Base-by-base conservation (phyloP, 1,284 basidiomycete species). In the Inonotus obliquus region DNA sequence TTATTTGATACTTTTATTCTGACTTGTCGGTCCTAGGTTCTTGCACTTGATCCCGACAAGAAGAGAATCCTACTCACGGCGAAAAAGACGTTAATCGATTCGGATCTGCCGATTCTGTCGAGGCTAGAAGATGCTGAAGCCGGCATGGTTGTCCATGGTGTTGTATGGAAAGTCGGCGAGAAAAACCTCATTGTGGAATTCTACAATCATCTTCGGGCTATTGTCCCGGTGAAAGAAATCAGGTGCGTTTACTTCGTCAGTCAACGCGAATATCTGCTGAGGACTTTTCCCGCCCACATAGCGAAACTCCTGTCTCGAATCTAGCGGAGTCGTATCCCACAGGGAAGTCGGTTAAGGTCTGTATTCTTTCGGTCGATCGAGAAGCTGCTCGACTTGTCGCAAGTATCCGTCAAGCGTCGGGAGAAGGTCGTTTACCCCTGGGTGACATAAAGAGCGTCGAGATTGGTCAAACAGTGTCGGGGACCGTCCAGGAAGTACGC, bases 41-140 rank as follows among this genome's bases (percentile, higher is more conserved):
- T 97, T 35, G 82, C 86, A 9, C 87, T 96, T 53, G 92, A 99
- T 71, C 78, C 87, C 0, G 86, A 88, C 48, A 84, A 88, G 59
- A 93, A 91, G 71, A 84, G 95, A 10, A 85, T 99, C 58, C 83
- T 85, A 4, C 76, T 99, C 39, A 98, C 97, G 0, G 86, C 96
- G 44, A 98, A 99, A 77, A 96, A 94, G 78, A 87, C 91, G 2
- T 80, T 99, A 14, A 74, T 99, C 48, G 89, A 94, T 41, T 92
- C 94, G 0, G 79, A 81, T 1, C 75, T 95, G 11, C 87, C 91
- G 0, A 79, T 92, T 48, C 72, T 97, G 48, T 74, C 87, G 0
- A 80, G 76, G 17, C 74, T 89, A 58, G 87, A 88, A 51, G 88
- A 92, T 63, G 88, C 86, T 32, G 79, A 83, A 67, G 77, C 84